Base-by-base conservation (phyloP, 2,329 filamentous ascomycete species). In the Pseudocercospora fuligena region DNA sequence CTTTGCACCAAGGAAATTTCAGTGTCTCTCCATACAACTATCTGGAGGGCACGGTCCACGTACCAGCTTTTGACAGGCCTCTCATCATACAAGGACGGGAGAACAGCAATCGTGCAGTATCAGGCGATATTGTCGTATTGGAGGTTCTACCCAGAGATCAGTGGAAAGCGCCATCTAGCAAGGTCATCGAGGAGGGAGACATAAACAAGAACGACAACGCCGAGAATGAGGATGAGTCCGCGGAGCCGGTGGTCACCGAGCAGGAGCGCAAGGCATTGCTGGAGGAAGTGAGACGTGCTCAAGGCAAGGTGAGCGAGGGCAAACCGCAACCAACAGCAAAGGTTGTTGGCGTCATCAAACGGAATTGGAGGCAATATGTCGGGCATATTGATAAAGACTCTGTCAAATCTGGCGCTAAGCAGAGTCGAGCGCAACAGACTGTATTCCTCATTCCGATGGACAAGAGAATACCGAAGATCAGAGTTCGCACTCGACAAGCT, bases 21-120 rank as follows among this genome's bases (percentile, higher is more conserved):
- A 97, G 94, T 76, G 93, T 98, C 29, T 98, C 95, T 7, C 92
- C 93, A 0, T 99, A 98, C 84, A 99, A 99, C 82, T 99, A 98
- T 74, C 85, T 99, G 11, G 95, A 99, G 79, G 95, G 93, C 1
- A 93, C 93, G 0, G 91, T 98, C 69, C 90, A 94, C 73, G 93
- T 97, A 0, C 89, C 94, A 0, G 89, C 94, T 4, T 99, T 99
- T 75, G 90, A 95, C 66, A 96, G 95, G 74, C 87, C 93, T 1
- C 86, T 99, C 31, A 85, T 99, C 16, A 87, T 99, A 56, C 85
- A 98, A 16, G 95, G 95, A 12, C 88, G 95, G 67, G 95, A 99
- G 75, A 97, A 96, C 80, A 97, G 97, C 83, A 99, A 98, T 80
- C 88, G 95, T 72, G 89, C 94, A 25, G 90, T 99, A 21, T 92